Evolutionary conservation across 2,329 filamentous ascomycete genomes (phyloP).

Genomic region (Teratosphaeria zuluensis): DNA sequence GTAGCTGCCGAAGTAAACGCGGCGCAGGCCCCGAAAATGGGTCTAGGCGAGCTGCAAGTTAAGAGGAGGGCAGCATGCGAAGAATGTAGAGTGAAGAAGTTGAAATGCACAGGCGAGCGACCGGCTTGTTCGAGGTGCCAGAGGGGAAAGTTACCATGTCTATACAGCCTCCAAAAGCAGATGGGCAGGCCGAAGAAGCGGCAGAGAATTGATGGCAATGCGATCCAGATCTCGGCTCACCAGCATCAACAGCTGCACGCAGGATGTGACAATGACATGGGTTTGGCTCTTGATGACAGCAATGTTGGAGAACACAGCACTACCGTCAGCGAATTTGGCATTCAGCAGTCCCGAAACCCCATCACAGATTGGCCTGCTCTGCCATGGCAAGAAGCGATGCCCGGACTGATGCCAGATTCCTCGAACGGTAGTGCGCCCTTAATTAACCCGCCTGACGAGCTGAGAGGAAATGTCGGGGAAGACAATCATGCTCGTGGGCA

Average conservation of each 20-base stretch:
- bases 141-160: constrained; percentile 31
- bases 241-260: background rate
- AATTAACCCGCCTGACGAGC: no score
- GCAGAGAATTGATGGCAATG: constrained; percentile 20
- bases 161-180: constrained; percentile 39
- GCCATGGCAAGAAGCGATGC: constrained; percentile 4
- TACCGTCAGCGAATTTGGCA: constrained; percentile 10
- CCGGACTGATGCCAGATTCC: constrained; percentile 15
- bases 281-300: constrained; percentile 1
- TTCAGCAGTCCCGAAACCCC: constrained; percentile 15
- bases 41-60: background rate
- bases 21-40: background rate
- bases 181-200: constrained; percentile 45
- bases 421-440: no score
- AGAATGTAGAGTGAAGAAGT: constrained; percentile 36
- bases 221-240: background rate
- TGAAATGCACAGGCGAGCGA: constrained; percentile 39
- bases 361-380: background rate
- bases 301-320: background rate
- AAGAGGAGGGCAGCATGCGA: constrained; percentile 30
- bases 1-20: background rate
- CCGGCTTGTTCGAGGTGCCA: constrained; percentile 34
- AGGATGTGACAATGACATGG: background rate
- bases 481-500: no score
- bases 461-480: no score